Percentiles rank a stretch among this genome's conserved stretches.
phyloP scores from a whole-genome alignment of 2,329 filamentous ascomycete genomes.

The Cercospora canescens region DNA sequence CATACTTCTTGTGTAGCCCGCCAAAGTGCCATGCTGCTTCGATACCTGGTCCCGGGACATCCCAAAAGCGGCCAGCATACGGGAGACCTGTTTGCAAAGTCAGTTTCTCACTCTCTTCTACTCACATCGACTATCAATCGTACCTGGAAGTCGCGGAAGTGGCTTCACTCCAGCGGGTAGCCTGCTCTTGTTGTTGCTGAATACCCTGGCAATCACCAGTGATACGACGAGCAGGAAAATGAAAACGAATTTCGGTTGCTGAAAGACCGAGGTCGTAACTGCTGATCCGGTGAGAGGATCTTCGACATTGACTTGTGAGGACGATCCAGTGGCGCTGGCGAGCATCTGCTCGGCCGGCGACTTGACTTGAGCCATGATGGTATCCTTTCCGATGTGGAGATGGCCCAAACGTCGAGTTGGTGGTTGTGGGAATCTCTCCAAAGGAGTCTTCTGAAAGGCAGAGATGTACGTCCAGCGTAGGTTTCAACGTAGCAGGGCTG shows the following conservation, averaged over 20 bases:
- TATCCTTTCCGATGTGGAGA: neutral
- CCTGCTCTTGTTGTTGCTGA: constrained; percentile 20
- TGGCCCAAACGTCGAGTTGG: neutral
- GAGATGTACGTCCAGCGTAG: neutral
- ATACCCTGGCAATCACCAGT: constrained; percentile 15
- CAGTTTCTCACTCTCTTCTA: neutral
- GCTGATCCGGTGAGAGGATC: neutral
- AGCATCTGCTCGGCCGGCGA: constrained; percentile 13
- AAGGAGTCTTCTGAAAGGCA: neutral
- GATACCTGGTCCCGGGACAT: constrained; percentile 34
- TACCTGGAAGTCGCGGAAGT: constrained; percentile 30
- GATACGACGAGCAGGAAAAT: constrained; percentile 17
- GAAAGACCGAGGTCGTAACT: neutral
- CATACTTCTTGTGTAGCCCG: constrained; percentile 36
- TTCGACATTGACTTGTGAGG: constrained; percentile 3
- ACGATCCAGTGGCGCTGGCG: constrained; percentile 6
- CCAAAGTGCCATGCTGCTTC: constrained; percentile 39
- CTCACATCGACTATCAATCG: neutral
- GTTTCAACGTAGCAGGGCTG: neutral
- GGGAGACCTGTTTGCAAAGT: constrained; percentile 28
- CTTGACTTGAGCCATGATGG: constrained; percentile 6
- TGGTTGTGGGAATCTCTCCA: neutral
- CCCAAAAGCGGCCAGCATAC: constrained; percentile 36
- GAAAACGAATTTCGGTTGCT: constrained; percentile 15
- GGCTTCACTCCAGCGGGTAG: constrained; percentile 30